Base-by-base conservation (phyloP, 225 moss, liverwort and hornwort genomes). In the Marchantia paleacea region DNA sequence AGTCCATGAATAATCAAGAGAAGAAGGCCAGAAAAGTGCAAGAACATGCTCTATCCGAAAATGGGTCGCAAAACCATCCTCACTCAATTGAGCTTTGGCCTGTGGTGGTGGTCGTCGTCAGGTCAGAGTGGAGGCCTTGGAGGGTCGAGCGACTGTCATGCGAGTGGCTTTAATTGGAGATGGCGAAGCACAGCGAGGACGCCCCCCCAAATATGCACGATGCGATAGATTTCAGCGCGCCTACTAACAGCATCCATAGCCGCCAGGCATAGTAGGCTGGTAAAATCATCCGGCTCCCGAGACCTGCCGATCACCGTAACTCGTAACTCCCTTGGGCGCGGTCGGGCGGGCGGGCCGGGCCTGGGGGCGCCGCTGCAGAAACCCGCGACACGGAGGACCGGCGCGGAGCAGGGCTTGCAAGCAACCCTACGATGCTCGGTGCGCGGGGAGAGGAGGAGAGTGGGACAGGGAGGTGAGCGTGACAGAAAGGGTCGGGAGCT, bases 351-450 rank as follows among this genome's bases (percentile, higher is more conserved):
- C 58, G 30, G 75, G 58, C 58, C 39, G 75, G 60, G 75, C 30
- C 20, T 55, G 47, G 58, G 19, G 18, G 20, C 75, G 58, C 75
- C 75, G 75, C 60, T 39, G 31, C 19, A 0, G 39, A 76, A 54
- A 60, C 57, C 39, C 39, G 75, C 55, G 74, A 55, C 7, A 28
- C 18, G 74, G 74, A 54, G 12, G 51, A n/a, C 51, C 47, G 9
- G 31, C 15, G 20, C 3, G 51, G 48, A 57, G 57, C 57, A 12
- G 57, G 57, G 57, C 57, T 12, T 9, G 64, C 20, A 39, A 76
- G 60, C 75, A 76, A 76, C 75, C 75, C 75, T 76, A 76, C 22
- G 75, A 76, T 31, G 75, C 75, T 47, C 31, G 58, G 75, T 76
- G 75, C 75, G 75, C 60, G 75, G 75, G 29, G 19, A 55, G 74